Conservation (phyloP, 768 basidiomycete genomes). For the Lactarius sp. region DNA sequence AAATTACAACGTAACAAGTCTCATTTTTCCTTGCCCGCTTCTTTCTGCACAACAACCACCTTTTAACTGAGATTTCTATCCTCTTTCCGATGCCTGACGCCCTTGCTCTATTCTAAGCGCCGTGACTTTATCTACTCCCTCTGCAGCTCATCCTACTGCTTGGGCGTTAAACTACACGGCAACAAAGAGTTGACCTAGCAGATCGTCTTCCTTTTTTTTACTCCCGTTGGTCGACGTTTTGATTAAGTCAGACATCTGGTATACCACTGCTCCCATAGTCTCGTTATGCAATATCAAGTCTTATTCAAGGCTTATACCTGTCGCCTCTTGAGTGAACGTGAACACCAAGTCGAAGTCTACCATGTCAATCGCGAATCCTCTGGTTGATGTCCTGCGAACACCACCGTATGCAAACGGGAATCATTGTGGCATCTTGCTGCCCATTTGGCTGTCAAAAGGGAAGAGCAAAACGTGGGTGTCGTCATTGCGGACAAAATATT, state of each 20-base stretch:
- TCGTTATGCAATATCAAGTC: not conserved
- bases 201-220: slow-evolving; percentile 49
- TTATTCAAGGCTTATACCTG: not conserved
- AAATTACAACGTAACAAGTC: not conserved
- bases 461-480: no score
- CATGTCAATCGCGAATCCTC: no score
- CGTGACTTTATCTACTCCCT: slow-evolving; percentile 61
- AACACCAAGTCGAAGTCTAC: no score
- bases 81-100: not conserved
- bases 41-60: not conserved
- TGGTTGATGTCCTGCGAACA: no score
- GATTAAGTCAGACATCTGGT: slow-evolving; percentile 30
- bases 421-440: no score
- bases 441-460: no score
- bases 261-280: not conserved
- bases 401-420: no score
- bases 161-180: slow-evolving; percentile 70
- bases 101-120: slow-evolving; percentile 24
- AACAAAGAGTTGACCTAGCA: slow-evolving; percentile 46
- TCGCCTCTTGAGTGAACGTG: not conserved
- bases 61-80: not conserved
- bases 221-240: slow-evolving; percentile 41
- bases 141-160: slow-evolving; percentile 40
- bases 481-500: no score
- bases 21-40: not conserved